Conservation (phyloP, 2,329 filamentous ascomycete species). For the Hymenoscyphus infarciens region DNA sequence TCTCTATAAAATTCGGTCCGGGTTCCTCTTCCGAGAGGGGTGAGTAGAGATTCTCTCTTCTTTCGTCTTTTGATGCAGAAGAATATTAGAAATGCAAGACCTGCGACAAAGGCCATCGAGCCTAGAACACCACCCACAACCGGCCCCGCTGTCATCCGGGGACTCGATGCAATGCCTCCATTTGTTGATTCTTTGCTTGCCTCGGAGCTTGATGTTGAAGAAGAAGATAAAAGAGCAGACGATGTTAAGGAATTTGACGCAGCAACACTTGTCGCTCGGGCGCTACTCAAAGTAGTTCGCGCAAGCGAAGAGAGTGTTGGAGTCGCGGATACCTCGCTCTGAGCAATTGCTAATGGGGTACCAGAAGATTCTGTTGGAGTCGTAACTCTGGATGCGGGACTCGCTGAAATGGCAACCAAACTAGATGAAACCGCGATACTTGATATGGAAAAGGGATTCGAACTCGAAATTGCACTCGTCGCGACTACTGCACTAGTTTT, state of each 20-base stretch:
- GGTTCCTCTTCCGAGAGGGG: constrained; percentile 25
- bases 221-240: constrained; percentile 5
- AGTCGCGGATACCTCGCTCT: constrained; percentile 24
- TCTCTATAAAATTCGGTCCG: constrained; percentile 28
- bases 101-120: constrained; percentile 27
- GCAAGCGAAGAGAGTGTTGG: constrained; percentile 13
- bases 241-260: constrained; percentile 14
- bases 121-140: constrained; percentile 33
- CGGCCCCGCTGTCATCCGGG: constrained; percentile 21
- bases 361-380: constrained; percentile 28
- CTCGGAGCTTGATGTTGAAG: constrained; percentile 13
- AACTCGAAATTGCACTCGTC: constrained; percentile 1
- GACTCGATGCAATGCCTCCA: constrained; percentile 24
- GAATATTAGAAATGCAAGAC: constrained; percentile 30
- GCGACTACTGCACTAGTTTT: not conserved
- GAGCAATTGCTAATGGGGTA: constrained; percentile 26
- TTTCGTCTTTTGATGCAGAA: constrained; percentile 26
- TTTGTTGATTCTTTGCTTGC: constrained; percentile 19
- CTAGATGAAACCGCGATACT: constrained; percentile 10
- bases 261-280: not conserved
- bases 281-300: constrained; percentile 10
- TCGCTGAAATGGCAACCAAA: constrained; percentile 15
- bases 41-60: constrained; percentile 26
- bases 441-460: constrained; percentile 6
- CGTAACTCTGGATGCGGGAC: constrained; percentile 26